phyloP scores from a whole-genome alignment of 345 rosid species.

The Moricandia arvensis region DNA sequence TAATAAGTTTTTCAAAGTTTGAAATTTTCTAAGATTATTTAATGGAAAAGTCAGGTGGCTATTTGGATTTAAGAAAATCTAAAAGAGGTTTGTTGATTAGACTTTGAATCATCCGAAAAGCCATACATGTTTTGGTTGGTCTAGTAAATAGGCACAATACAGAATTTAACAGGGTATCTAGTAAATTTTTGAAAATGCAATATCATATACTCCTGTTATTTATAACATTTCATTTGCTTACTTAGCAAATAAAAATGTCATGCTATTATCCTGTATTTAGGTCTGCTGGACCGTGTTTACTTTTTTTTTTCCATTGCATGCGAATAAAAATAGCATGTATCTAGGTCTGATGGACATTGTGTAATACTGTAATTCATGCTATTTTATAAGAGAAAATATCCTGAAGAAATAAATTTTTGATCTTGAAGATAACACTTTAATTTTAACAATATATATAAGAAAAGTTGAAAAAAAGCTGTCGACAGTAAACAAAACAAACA shows the following conservation, averaged over 20 bases:
- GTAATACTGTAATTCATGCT: too few relatives aligned
- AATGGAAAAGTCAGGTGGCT: conserved; percentile 5
- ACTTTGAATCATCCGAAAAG: conserved; percentile 28
- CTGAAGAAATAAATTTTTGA: neutral
- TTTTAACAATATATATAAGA: too few relatives aligned
- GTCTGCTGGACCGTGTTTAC: neutral
- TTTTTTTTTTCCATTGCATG: neutral
- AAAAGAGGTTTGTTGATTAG: neutral
- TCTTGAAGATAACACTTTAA: too few relatives aligned
- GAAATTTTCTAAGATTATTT: conserved; percentile 1
- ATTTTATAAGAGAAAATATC: neutral
- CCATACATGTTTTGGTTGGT: conserved; percentile 7
- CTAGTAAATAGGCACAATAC: neutral
- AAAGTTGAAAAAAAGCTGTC: neutral
- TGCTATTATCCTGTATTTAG: neutral
- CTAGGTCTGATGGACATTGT: too few relatives aligned
- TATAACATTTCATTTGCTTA: neutral
- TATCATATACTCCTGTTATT: neutral
- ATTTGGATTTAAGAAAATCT: neutral
- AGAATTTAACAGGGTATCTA: too few relatives aligned
- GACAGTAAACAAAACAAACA: neutral
- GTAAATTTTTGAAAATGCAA: neutral
- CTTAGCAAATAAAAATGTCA: neutral
- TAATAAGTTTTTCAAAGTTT: conserved; percentile 5
- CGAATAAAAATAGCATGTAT: neutral